These are phyloP conservation scores for Pyricularia sp. DNA, from an alignment of 2,329 filamentous ascomycete species.

Conservation along the genomic window DNA sequence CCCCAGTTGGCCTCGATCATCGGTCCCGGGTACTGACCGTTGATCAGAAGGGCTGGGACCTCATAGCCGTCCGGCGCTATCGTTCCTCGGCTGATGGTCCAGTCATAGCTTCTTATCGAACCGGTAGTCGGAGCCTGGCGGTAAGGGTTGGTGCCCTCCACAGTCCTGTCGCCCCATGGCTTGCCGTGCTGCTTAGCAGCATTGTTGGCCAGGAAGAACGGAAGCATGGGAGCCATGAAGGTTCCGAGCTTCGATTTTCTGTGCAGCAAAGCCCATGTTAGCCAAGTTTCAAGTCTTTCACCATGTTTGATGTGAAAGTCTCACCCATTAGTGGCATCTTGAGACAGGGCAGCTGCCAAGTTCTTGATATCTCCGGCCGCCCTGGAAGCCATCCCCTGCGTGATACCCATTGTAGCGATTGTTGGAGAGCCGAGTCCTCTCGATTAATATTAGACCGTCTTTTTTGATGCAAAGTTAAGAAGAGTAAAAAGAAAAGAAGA, in stretches of 20 bases:
- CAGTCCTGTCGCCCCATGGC: conserved; percentile 40
- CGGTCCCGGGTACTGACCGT: conserved; percentile 59
- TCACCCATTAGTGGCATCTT: conserved; percentile 30
- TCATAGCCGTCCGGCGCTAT: conserved; percentile 49
- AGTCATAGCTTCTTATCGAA: conserved; percentile 45
- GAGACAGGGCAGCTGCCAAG: conserved; percentile 16
- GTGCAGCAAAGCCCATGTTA: conserved; percentile 4
- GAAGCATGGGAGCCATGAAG: conserved; percentile 24
- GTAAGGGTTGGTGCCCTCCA: conserved; percentile 39
- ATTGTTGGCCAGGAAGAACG: conserved; percentile 36
- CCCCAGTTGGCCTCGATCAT: conserved; percentile 56
- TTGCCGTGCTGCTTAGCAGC: conserved; percentile 37
- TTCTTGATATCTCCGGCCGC: background rate
- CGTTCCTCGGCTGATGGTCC: conserved; percentile 37
- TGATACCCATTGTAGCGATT: background rate
- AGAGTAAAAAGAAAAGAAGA: background rate
- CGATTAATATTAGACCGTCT: background rate
- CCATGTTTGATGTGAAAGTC: background rate
- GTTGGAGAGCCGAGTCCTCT: background rate
- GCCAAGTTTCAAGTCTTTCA: conserved; percentile 4
- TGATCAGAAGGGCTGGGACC: conserved; percentile 47
- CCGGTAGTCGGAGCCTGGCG: conserved; percentile 38
- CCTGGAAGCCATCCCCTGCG: background rate
- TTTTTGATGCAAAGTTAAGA: background rate
- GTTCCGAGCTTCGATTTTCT: conserved; percentile 33